Conservation (phyloP, 164 flowering plant genomes). For the Brasenia schreberi region DNA sequence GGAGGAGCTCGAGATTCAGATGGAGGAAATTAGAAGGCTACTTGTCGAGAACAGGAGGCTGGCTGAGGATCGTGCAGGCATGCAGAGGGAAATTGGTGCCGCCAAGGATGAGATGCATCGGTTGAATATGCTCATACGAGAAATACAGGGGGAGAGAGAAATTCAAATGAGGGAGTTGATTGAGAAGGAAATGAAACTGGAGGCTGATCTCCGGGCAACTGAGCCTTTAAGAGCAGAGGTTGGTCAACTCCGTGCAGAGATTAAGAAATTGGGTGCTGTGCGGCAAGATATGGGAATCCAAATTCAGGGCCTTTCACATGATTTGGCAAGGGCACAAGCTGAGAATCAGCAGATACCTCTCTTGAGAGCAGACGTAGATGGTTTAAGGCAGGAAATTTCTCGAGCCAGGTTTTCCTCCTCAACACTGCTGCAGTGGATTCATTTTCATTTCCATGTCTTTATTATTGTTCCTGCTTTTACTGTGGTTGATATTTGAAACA, state of each 20-base stretch:
- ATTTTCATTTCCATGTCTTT: not conserved
- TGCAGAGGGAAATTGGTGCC: conserved; percentile 57
- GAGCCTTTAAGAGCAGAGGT: conserved; percentile 70
- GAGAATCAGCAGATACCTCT: conserved; percentile 71
- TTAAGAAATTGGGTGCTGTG: conserved; percentile 42
- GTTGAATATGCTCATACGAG: conserved; percentile 47
- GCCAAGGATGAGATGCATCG: conserved; percentile 78
- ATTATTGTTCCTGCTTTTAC: not conserved
- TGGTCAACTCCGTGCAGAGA: conserved; percentile 49
- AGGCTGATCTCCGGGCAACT: conserved; percentile 75
- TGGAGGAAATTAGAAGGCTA: conserved; percentile 61
- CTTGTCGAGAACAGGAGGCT: conserved; percentile 61
- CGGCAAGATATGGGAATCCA: conserved; percentile 61
- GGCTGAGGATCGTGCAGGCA: conserved; percentile 53
- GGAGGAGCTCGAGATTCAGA: conserved; percentile 83
- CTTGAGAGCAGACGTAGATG: conserved; percentile 55
- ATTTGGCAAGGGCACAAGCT: conserved; percentile 41
- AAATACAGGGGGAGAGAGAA: conserved; percentile 71
- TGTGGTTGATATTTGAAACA: not conserved
- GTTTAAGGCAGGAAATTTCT: conserved; percentile 75
- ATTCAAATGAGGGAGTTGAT: conserved; percentile 59
- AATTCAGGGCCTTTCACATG: conserved; percentile 50
- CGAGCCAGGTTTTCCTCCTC: conserved; percentile 34
- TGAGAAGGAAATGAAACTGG: conserved; percentile 73
- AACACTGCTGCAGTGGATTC: not conserved